These are phyloP conservation scores for Clausena lansium DNA, from an alignment of 345 rosid species.

Conservation along the genomic window DNA sequence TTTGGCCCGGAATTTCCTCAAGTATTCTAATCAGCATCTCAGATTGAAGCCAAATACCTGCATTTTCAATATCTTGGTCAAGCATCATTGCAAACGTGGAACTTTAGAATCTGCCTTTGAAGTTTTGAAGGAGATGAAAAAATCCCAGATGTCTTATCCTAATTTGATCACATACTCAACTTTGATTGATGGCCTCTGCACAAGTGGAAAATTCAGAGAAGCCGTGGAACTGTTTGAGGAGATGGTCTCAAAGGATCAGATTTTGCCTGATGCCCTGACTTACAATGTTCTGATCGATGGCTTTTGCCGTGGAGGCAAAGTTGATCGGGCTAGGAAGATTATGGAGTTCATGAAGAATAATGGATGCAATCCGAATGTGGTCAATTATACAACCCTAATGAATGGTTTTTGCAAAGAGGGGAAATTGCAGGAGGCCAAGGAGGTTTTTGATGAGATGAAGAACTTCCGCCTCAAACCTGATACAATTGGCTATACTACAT, in stretches of 20 bases:
- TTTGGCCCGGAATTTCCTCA: slow-evolving; percentile 48
- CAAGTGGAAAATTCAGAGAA: slow-evolving; percentile 57
- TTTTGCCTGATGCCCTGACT: slow-evolving; percentile 72
- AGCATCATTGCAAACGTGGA: slow-evolving; percentile 75
- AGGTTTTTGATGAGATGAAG: slow-evolving; percentile 61
- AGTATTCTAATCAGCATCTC: slow-evolving; percentile 43
- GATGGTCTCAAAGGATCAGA: slow-evolving; percentile 71
- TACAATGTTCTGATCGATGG: slow-evolving; percentile 81
- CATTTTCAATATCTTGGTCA: slow-evolving; percentile 82
- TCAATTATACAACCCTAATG: slow-evolving; percentile 69
- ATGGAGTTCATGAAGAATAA: slow-evolving; percentile 79
- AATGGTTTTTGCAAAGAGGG: slow-evolving; percentile 67
- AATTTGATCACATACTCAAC: slow-evolving; percentile 77
- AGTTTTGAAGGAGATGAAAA: slow-evolving; percentile 77
- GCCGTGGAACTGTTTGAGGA: slow-evolving; percentile 75
- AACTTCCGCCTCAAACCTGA: slow-evolving; percentile 55
- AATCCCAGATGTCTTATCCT: slow-evolving; percentile 56
- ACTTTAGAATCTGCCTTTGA: slow-evolving; percentile 55
- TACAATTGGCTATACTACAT: slow-evolving; percentile 67
- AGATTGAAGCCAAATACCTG: slow-evolving; percentile 74
- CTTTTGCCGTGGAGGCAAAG: slow-evolving; percentile 66
- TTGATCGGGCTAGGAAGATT: slow-evolving; percentile 67
- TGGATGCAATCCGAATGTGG: slow-evolving; percentile 69
- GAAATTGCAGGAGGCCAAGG: slow-evolving; percentile 53
- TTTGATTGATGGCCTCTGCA: slow-evolving; percentile 60